Base-by-base conservation (phyloP, 805 yeast species). In the Candida ulmi region DNA sequence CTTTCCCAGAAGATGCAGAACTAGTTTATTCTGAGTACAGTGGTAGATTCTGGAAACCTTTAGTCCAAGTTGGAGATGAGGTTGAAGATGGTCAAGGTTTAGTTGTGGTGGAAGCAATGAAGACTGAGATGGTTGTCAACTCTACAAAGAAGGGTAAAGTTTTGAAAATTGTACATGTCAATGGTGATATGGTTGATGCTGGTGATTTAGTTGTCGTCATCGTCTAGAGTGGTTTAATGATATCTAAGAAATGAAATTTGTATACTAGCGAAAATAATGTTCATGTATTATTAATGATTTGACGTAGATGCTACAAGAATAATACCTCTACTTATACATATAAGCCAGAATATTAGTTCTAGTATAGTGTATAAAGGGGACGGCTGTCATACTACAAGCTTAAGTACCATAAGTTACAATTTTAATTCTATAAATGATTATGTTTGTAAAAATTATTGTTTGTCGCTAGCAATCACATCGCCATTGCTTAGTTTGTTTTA, bases 121-220 rank as follows among this genome's bases (percentile, higher is more conserved):
- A 91, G 71, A 93, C 98, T 0, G 99, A 91, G 65, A 91, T 91
- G 97, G 75, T 78, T 37, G 95, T 91, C 27, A 69, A 63, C 39
- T 78, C 97, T 17, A 73, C 95, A 1, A 68, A 57, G 40, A 67
- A 69, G 17, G 95, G 95, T 53, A 83, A 76, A 55, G 90, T 87
- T 17, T 57, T 75, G 36, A 83, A 84, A 64, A 68, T 87, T 33
- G 62, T 78, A 42, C 96, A 88, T 60, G 71, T 72, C 40, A 87
- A 88, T 56, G 98, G 98, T 55, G 96, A 91, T 56, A 86, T 93
- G 84, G 95, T 91, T 30, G 97, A 91, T 44, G 88, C 96, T 30
- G 99, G 99, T 47, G 98, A 93, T 60, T 65, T 88, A 45, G 96
- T 93, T 35, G 97, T 83, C 37, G 95, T 90, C 18, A 66, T 84